A percentile compares a stretch with the other conserved stretches of the same genome.
phyloP scores from a whole-genome alignment of 345 rosid species.

The Odontarrhena argentea region DNA sequence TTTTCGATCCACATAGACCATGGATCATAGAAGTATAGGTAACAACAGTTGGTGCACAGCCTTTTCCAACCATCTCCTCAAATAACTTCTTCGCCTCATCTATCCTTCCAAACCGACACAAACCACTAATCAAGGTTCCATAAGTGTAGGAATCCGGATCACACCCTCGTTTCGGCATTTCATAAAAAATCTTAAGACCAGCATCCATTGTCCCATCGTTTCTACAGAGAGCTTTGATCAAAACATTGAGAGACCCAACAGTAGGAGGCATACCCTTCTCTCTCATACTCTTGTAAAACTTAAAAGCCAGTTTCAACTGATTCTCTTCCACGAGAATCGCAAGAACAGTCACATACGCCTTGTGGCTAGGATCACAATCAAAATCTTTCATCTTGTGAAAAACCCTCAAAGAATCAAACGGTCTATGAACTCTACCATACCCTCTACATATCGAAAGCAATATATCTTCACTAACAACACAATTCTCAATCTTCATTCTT shows the following conservation, averaged over 20 bases:
- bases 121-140: constrained; percentile 86
- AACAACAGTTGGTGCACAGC: constrained; percentile 76
- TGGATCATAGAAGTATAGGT: constrained; percentile 77
- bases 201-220: constrained; percentile 61
- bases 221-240: constrained; percentile 87
- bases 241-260: constrained; percentile 74
- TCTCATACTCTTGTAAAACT: constrained; percentile 73
- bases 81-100: constrained; percentile 71
- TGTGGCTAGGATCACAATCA: constrained; percentile 58
- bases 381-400: constrained; percentile 73
- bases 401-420: constrained; percentile 66
- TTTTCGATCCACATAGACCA: constrained; percentile 67
- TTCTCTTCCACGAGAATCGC: constrained; percentile 81
- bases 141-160: constrained; percentile 81
- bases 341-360: constrained; percentile 59
- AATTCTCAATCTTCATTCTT: constrained; percentile 71
- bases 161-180: constrained; percentile 76
- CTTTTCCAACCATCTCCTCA: constrained; percentile 70
- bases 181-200: constrained; percentile 70
- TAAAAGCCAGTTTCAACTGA: constrained; percentile 61
- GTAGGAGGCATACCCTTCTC: constrained; percentile 59
- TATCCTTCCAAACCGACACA: constrained; percentile 66
- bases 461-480: constrained; percentile 57
- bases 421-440: constrained; percentile 77
- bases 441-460: constrained; percentile 74